These are phyloP conservation scores for Podospora appendiculata DNA, from an alignment of 495 filamentous ascomycete species.

Conservation along the genomic window DNA sequence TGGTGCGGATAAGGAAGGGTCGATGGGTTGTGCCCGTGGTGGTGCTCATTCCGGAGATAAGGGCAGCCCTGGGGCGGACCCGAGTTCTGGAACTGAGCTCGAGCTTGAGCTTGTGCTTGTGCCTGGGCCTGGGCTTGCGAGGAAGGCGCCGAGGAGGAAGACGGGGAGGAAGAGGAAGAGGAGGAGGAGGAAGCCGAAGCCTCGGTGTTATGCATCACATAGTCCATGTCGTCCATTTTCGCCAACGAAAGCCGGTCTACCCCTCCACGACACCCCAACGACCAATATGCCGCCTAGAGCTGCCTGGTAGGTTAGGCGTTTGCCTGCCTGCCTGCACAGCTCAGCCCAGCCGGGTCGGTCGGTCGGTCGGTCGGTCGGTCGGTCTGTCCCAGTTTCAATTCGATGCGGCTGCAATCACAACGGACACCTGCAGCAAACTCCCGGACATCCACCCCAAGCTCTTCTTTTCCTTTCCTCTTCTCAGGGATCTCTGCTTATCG, in stretches of 20 bases:
- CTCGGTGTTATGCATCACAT: conserved; percentile 12
- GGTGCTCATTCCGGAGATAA: not conserved
- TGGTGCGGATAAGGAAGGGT: too few relatives aligned
- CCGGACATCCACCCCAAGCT: not conserved
- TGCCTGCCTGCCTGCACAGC: not conserved
- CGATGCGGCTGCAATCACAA: not conserved
- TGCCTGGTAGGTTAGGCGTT: too few relatives aligned
- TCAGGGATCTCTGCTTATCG: not conserved
- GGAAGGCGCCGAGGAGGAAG: not conserved
- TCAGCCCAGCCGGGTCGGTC: not conserved
- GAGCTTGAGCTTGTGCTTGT: not conserved
- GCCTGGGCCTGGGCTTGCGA: conserved; percentile 1
- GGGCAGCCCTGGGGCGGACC: conserved; percentile 1
- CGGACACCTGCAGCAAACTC: not conserved
- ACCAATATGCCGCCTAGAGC: too few relatives aligned
- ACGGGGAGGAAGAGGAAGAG: too few relatives aligned
- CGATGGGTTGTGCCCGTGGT: too few relatives aligned
- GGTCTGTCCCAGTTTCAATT: too few relatives aligned
- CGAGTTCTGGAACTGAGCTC: not conserved
- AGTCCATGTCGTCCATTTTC: conserved; percentile 17
- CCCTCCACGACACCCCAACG: too few relatives aligned
- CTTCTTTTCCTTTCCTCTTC: not conserved
- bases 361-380: too few relatives aligned
- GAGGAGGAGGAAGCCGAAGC: not conserved
- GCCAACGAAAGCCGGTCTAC: not conserved